Evolutionary conservation across 1,284 basidiomycete species (phyloP).

Genomic region (Agaricales sp.): DNA sequence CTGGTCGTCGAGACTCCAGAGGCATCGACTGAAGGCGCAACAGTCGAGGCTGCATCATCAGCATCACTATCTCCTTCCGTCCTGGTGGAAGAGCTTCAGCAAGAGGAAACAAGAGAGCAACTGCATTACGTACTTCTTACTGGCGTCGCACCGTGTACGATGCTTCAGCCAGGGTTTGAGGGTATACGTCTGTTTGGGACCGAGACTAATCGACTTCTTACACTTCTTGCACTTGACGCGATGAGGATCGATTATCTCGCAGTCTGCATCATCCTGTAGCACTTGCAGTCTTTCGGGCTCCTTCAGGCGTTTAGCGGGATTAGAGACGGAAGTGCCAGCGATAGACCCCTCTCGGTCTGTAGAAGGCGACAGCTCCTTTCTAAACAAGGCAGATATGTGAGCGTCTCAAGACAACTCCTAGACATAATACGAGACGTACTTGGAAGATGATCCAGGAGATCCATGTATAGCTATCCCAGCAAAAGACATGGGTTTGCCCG

Average conservation of each 20-base stretch:
- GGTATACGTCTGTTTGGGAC: constrained; percentile 39
- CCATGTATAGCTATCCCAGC: too few species aligned
- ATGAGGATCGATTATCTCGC: constrained; percentile 34
- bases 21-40: constrained; percentile 1
- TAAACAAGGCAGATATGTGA: too few species aligned
- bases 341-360: not conserved
- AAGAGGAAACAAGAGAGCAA: constrained; percentile 9
- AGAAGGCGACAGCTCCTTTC: not conserved
- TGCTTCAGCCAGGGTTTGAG: constrained; percentile 52
- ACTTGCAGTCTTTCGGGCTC: not conserved
- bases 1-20: not conserved
- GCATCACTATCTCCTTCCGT: not conserved
- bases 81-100: constrained; percentile 3
- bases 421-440: too few species aligned
- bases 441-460: too few species aligned
- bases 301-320: not conserved
- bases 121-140: constrained; percentile 21
- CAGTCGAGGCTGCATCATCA: not conserved
- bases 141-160: constrained; percentile 35
- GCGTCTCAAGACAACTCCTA: too few species aligned
- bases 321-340: not conserved
- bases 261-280: not conserved
- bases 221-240: constrained; percentile 46
- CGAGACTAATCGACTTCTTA: constrained; percentile 40
- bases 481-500: not conserved